phyloP scores from a whole-genome alignment of 1,139 yeast species.

The Suzukiozyma palmioleophila region DNA sequence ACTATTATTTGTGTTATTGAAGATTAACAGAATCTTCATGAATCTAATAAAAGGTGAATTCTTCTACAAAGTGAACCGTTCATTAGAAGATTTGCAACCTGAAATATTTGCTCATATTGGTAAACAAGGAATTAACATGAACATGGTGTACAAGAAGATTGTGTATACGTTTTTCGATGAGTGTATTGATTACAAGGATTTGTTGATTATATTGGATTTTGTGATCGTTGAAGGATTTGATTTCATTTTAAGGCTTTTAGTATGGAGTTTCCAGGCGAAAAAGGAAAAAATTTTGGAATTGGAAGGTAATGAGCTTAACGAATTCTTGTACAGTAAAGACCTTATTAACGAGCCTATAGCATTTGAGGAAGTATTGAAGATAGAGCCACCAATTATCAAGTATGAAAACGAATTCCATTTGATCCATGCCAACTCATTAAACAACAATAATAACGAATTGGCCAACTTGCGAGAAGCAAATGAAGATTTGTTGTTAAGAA shows the following conservation, averaged over 20 bases:
- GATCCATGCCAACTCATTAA: conserved; percentile 37
- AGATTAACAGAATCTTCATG: conserved; percentile 27
- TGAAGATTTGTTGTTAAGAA: conserved; percentile 28
- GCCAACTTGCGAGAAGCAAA: conserved; percentile 35
- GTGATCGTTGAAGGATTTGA: conserved; percentile 41
- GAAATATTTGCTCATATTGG: conserved; percentile 30
- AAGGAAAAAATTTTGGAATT: conserved; percentile 16
- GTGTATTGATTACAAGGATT: conserved; percentile 10
- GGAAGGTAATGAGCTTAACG: conserved; percentile 27
- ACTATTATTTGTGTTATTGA: conserved; percentile 29
- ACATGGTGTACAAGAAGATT: conserved; percentile 20
- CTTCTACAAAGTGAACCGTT: conserved; percentile 32
- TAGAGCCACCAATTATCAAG: conserved; percentile 30
- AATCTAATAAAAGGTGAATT: conserved; percentile 33
- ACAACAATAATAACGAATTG: conserved; percentile 36
- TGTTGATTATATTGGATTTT: conserved; percentile 28
- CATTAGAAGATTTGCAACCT: conserved; percentile 31
- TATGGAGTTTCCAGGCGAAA: conserved; percentile 19
- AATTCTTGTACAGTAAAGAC: conserved; percentile 19
- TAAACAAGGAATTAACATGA: conserved; percentile 34
- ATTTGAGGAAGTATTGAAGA: conserved; percentile 15
- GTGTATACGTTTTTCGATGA: conserved; percentile 21
- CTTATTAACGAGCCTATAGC: conserved; percentile 15
- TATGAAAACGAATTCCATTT: conserved; percentile 45
- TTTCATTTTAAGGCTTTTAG: conserved; percentile 27